Percentiles rank a stretch among this genome's conserved stretches.
Conservation (phyloP, 768 basidiomycete genomes). For the Kwoniella bestiolae region DNA sequence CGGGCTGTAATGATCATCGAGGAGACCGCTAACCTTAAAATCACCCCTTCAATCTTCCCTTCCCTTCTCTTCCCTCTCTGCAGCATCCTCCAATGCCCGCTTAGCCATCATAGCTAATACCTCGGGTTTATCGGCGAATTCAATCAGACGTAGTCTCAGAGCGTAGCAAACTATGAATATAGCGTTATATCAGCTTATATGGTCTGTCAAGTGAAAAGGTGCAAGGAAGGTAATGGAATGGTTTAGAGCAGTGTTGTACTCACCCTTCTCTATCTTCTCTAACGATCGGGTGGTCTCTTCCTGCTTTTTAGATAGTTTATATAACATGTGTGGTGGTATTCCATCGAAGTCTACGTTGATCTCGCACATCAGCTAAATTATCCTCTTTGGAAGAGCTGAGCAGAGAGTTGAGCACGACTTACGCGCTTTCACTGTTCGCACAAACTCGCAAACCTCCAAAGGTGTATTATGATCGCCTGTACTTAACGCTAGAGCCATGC, state of each 20-base stretch:
- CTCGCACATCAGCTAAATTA: conserved; percentile 10
- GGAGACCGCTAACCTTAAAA: neutral
- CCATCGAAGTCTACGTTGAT: conserved; percentile 71
- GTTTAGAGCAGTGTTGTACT: conserved; percentile 28
- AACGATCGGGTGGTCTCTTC: conserved; percentile 81
- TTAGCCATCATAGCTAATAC: conserved; percentile 53
- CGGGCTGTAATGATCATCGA: neutral
- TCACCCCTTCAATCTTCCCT: conserved; percentile 11
- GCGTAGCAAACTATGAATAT: conserved; percentile 52
- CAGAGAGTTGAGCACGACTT: conserved; percentile 16
- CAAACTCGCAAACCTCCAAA: conserved; percentile 55
- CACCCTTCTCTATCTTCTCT: conserved; percentile 92
- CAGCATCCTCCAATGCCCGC: conserved; percentile 52
- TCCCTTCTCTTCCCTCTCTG: conserved; percentile 20
- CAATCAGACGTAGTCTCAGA: conserved; percentile 49
- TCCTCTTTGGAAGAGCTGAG: neutral
- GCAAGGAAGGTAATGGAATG: neutral
- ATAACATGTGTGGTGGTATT: conserved; percentile 62
- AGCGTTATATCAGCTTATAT: neutral
- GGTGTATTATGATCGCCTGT: conserved; percentile 55
- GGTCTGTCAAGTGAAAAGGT: neutral
- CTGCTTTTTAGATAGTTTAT: conserved; percentile 78
- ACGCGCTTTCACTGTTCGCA: conserved; percentile 58
- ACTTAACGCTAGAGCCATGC: conserved; percentile 41
- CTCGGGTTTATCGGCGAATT: conserved; percentile 56